Percentiles rank a stretch among this genome's conserved stretches.
These are phyloP conservation scores for Kluyveromyces starmeri DNA, from an alignment of 805 yeast genomes.

Conservation along the genomic window DNA sequence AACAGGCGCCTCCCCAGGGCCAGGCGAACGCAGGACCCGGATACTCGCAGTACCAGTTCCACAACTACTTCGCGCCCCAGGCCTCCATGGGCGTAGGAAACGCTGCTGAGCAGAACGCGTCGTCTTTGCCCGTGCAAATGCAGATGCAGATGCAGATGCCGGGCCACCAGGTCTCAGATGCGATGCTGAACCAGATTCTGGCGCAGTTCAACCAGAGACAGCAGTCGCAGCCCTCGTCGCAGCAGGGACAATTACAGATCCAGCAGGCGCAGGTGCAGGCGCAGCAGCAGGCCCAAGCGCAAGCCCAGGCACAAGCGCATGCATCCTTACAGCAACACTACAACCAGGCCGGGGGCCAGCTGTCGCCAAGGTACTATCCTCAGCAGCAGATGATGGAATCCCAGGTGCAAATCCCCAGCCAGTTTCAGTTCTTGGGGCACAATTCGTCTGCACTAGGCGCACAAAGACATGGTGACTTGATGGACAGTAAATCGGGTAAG, in stretches of 20 bases:
- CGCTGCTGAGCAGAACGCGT: background rate
- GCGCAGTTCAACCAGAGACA: conserved; percentile 28
- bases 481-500: background rate
- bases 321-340: conserved; percentile 4
- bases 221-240: conserved; percentile 1
- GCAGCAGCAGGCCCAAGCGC: conserved; percentile 5
- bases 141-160: conserved; percentile 9
- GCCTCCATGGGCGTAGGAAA: conserved; percentile 1
- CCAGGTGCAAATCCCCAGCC: conserved; percentile 4
- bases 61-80: conserved; percentile 1
- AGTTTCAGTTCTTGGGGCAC: conserved; percentile 4
- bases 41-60: conserved; percentile 2
- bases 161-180: conserved; percentile 25
- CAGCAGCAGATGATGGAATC: conserved; percentile 5
- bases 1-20: conserved; percentile 1
- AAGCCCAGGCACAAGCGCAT: conserved; percentile 7
- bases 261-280: conserved; percentile 5
- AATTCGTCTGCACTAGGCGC: background rate
- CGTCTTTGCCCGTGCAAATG: conserved; percentile 7
- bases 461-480: conserved; percentile 4
- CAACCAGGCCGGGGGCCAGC: conserved; percentile 2
- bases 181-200: conserved; percentile 28
- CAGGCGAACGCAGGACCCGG: background rate
- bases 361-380: conserved; percentile 4
- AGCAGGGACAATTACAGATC: conserved; percentile 5